Percentiles rank a stretch among this genome's conserved stretches.
These are phyloP conservation scores for Colletotrichum incanum DNA, from an alignment of 2,329 filamentous ascomycete species.

Conservation along the genomic window DNA sequence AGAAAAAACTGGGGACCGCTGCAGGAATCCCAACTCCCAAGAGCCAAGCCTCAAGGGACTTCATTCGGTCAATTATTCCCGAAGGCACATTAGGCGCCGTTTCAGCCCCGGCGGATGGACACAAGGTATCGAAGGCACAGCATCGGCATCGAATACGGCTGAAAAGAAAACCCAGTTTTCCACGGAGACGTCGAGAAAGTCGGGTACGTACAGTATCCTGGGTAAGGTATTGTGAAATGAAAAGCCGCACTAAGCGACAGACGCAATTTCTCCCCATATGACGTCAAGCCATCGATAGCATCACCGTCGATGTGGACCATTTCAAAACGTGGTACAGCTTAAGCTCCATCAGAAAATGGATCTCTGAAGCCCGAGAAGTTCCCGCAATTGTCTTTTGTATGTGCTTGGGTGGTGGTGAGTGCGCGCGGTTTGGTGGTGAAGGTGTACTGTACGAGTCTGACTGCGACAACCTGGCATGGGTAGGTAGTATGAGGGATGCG, in stretches of 20 bases:
- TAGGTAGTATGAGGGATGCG: neutral
- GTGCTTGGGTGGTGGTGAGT: neutral
- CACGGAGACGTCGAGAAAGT: neutral
- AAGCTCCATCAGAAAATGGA: constrained; percentile 24
- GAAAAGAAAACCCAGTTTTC: constrained; percentile 1
- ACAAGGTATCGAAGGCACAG: neutral
- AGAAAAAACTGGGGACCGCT: neutral
- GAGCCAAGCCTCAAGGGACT: constrained; percentile 10
- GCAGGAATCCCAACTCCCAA: constrained; percentile 3
- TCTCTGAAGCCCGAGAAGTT: constrained; percentile 33
- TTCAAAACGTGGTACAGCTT: constrained; percentile 33
- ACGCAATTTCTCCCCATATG: constrained; percentile 1
- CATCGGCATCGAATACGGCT: constrained; percentile 3
- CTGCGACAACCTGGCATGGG: neutral
- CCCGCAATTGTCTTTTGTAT: constrained; percentile 11
- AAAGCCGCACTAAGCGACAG: constrained; percentile 40
- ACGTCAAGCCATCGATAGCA: constrained; percentile 30
- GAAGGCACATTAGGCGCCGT: constrained; percentile 20
- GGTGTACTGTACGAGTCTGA: neutral
- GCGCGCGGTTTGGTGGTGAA: neutral
- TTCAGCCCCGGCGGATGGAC: constrained; percentile 24
- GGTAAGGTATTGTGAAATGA: constrained; percentile 39
- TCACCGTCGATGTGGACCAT: constrained; percentile 21
- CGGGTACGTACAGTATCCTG: constrained; percentile 15
- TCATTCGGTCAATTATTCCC: constrained; percentile 30